Percentiles rank a stretch among this genome's conserved stretches.
phyloP scores from a whole-genome alignment of 2,329 filamentous ascomycete genomes.

The Hypocreales sp. region DNA sequence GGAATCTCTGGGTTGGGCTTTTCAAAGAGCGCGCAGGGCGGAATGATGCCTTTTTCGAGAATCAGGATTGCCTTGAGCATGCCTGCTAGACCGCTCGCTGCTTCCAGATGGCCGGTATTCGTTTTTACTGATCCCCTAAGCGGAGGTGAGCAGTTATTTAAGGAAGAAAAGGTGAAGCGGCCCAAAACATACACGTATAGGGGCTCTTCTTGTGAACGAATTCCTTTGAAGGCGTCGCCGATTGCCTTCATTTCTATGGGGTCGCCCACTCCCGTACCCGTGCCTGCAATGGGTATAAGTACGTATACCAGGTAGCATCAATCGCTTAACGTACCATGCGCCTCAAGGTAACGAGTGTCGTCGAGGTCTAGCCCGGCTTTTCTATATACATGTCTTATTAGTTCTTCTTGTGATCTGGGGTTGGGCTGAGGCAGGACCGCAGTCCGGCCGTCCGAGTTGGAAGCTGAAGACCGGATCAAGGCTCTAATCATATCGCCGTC shows the following conservation, averaged over 20 bases:
- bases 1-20: neutral
- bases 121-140: neutral
- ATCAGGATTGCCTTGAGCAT: neutral
- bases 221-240: neutral
- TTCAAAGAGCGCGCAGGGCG: neutral
- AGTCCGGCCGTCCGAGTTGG: neutral
- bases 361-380: conserved; percentile 16
- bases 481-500: neutral
- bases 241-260: neutral
- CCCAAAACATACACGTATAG: neutral
- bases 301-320: too few relatives aligned
- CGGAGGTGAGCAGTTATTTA: too few relatives aligned
- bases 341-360: conserved; percentile 27
- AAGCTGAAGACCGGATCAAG: neutral
- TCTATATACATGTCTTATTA: conserved; percentile 24
- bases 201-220: neutral
- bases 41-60: neutral
- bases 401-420: conserved; percentile 20
- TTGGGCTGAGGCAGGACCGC: conserved; percentile 21
- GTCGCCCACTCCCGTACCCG: conserved; percentile 17
- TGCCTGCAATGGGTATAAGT: too few relatives aligned
- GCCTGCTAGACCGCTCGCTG: neutral
- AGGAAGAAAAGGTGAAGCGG: too few relatives aligned
- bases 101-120: neutral
- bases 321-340: conserved; percentile 37